phyloP scores from a whole-genome alignment of 257 asterid species.

The Ophiorrhiza pumila region DNA sequence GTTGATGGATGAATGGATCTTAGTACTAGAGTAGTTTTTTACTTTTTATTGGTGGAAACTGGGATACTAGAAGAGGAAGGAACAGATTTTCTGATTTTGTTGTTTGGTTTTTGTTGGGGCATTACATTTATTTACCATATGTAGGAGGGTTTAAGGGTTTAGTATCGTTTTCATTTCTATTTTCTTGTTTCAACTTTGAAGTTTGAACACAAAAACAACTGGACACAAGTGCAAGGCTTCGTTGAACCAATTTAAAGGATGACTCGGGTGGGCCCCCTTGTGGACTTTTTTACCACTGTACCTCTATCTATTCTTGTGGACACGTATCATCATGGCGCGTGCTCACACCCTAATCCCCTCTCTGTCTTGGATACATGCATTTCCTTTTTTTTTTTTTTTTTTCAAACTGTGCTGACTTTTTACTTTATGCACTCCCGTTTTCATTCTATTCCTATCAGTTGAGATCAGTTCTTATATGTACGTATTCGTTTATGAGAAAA shows the following conservation, averaged over 20 bases:
- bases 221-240: background rate
- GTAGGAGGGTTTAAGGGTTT: conserved; percentile 10
- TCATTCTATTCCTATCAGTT: too few relatives aligned
- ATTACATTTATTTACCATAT: background rate
- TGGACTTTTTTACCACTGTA: background rate
- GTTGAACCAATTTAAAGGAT: conserved; percentile 30
- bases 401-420: too few relatives aligned
- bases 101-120: background rate
- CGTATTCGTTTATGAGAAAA: too few relatives aligned
- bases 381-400: background rate
- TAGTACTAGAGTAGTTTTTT: too few relatives aligned
- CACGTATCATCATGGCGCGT: conserved; percentile 4
- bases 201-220: background rate
- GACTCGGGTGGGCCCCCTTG: background rate
- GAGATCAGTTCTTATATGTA: too few relatives aligned
- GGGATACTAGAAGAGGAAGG: too few relatives aligned
- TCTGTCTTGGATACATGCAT: background rate
- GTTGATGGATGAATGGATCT: too few relatives aligned
- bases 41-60: too few relatives aligned
- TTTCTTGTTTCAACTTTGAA: too few relatives aligned
- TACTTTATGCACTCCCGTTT: too few relatives aligned
- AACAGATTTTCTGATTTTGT: background rate
- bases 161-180: background rate
- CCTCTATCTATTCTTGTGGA: background rate
- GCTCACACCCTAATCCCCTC: background rate